Percentiles rank a stretch among this genome's conserved stretches.
Evolutionary conservation across 306 rosid species (phyloP).

Genomic region (Arachis stenosperma): DNA sequence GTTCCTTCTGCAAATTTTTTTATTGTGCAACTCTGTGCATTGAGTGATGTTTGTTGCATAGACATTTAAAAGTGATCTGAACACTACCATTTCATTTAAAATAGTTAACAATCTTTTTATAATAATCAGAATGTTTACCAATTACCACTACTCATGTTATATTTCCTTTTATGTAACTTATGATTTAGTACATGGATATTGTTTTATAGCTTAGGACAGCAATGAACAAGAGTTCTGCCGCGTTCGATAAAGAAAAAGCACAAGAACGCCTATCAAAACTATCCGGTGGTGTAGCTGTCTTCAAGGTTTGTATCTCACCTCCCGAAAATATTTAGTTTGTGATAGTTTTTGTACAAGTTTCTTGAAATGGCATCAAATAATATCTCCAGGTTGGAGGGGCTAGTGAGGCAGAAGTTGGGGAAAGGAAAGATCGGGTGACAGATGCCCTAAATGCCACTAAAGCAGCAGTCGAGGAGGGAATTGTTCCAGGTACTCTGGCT

Average conservation of each 20-base stretch:
- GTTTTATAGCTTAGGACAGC: conserved; percentile 71
- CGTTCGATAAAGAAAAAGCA: conserved; percentile 91
- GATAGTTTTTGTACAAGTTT: conserved; percentile 8
- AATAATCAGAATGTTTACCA: conserved; percentile 4
- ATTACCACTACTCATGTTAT: conserved; percentile 19
- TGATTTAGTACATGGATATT: conserved; percentile 22
- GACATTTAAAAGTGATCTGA: neutral
- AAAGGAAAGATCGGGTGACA: conserved; percentile 95
- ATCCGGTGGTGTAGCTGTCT: conserved; percentile 94
- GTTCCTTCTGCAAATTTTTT: conserved; percentile 5
- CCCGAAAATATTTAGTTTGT: conserved; percentile 34
- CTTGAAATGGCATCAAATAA: conserved; percentile 39
- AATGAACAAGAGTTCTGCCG: conserved; percentile 70
- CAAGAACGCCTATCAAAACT: conserved; percentile 92
- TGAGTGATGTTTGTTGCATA: conserved; percentile 4
- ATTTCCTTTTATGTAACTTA: conserved; percentile 13
- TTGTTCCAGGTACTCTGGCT: conserved; percentile 71
- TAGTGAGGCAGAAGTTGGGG: conserved; percentile 92
- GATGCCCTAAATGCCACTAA: conserved; percentile 94
- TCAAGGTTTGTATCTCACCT: conserved; percentile 63
- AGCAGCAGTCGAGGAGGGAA: conserved; percentile 98
- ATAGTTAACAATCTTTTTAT: conserved; percentile 19
- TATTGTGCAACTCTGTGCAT: conserved; percentile 7
- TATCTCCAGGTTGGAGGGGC: conserved; percentile 85
- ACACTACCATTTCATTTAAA: conserved; percentile 5